Conservation (phyloP, 1,284 basidiomycete genomes). For the Spongiforma sp. region DNA sequence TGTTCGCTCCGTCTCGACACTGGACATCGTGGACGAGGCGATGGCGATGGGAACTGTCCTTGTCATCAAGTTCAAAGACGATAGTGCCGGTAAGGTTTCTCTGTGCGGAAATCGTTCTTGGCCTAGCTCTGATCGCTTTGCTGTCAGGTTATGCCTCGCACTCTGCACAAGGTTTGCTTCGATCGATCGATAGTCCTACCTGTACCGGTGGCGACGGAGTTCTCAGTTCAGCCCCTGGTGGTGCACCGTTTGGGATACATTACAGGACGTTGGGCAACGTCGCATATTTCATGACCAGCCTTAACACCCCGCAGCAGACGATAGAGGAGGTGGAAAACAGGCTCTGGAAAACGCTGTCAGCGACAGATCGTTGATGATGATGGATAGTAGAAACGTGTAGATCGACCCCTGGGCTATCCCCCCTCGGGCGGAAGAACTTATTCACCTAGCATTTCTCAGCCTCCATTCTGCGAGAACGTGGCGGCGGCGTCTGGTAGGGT, state of each 20-base stretch:
- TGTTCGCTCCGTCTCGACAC: conserved; percentile 64
- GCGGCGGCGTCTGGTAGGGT: too few species aligned
- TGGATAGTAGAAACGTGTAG: conserved; percentile 2
- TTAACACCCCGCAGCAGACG: conserved; percentile 69
- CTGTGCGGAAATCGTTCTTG: not conserved
- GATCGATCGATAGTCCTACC: conserved; percentile 44
- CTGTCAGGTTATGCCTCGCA: conserved; percentile 79
- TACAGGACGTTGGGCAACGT: conserved; percentile 92
- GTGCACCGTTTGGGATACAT: conserved; percentile 76
- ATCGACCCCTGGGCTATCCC: too few species aligned
- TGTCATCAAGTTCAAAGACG: conserved; percentile 77
- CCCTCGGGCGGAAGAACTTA: too few species aligned
- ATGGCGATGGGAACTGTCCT: conserved; percentile 94
- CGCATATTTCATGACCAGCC: conserved; percentile 93
- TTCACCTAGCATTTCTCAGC: too few species aligned
- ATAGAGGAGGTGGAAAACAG: conserved; percentile 65
- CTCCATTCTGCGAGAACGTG: too few species aligned
- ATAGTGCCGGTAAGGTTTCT: conserved; percentile 53
- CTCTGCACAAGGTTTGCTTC: conserved; percentile 67
- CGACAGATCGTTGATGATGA: too few species aligned
- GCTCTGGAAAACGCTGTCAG: conserved; percentile 52
- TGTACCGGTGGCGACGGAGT: conserved; percentile 15
- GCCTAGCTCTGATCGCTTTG: conserved; percentile 5
- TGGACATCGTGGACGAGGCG: conserved; percentile 66
- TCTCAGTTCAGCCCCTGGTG: conserved; percentile 55